Conservation (phyloP, 2,329 filamentous ascomycete species). For the Laburnicola sp. region DNA sequence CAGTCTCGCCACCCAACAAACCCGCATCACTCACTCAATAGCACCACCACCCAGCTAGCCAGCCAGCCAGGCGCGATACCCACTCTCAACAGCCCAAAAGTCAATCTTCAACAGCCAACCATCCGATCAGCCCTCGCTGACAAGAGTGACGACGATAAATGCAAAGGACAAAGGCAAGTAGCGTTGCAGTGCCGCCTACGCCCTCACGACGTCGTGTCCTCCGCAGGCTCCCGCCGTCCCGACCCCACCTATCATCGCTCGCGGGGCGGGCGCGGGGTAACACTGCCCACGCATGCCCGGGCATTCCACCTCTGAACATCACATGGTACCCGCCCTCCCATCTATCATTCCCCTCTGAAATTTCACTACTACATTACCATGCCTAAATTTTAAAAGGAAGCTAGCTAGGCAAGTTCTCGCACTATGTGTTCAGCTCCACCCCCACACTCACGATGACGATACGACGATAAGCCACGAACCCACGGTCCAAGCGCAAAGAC, state of each 20-base stretch:
- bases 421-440: background rate
- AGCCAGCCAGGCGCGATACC: too few relatives aligned
- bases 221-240: slow-evolving; percentile 9
- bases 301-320: background rate
- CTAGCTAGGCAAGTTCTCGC: background rate
- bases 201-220: slow-evolving; percentile 7
- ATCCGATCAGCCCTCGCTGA: too few relatives aligned
- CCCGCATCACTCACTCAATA: too few relatives aligned
- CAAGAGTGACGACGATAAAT: too few relatives aligned
- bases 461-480: slow-evolving; percentile 24
- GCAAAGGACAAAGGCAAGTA: background rate
- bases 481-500: too few relatives aligned
- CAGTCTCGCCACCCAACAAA: too few relatives aligned
- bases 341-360: background rate
- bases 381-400: too few relatives aligned
- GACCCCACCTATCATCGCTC: slow-evolving; percentile 14
- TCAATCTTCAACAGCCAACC: too few relatives aligned
- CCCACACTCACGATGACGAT: slow-evolving; percentile 22
- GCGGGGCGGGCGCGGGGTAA: slow-evolving; percentile 13
- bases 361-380: too few relatives aligned
- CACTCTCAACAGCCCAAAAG: too few relatives aligned
- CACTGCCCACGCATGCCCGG: background rate
- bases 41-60: too few relatives aligned
- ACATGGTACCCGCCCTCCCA: background rate
- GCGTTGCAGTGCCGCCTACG: background rate